phyloP scores from a whole-genome alignment of 768 basidiomycete species.

The Naganishia vaughanmartiniae region DNA sequence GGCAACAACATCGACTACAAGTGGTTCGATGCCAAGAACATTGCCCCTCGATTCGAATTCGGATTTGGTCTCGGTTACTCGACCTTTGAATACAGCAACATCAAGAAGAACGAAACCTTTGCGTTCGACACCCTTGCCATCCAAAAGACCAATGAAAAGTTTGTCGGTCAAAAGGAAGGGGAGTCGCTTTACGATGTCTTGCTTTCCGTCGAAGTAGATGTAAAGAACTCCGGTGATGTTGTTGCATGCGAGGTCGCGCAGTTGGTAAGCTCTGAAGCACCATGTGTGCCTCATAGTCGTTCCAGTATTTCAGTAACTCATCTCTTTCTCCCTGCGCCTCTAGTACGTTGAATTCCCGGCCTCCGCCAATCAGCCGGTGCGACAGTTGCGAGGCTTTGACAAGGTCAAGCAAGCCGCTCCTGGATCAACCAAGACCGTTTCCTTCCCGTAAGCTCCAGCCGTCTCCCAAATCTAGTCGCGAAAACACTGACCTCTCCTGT shows the following conservation, averaged over 20 bases:
- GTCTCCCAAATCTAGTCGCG: not conserved
- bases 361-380: constrained; percentile 45
- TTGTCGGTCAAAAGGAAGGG: constrained; percentile 36
- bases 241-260: constrained; percentile 52
- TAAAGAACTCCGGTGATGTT: constrained; percentile 51
- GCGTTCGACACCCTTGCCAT: constrained; percentile 40
- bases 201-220: constrained; percentile 42
- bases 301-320: not conserved
- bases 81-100: constrained; percentile 42
- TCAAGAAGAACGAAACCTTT: constrained; percentile 38
- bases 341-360: constrained; percentile 31
- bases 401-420: constrained; percentile 43
- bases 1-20: constrained; percentile 49
- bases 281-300: not conserved
- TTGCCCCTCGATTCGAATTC: constrained; percentile 49
- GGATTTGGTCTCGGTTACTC: constrained; percentile 51
- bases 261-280: constrained; percentile 40
- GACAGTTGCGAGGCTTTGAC: constrained; percentile 49
- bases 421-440: constrained; percentile 38
- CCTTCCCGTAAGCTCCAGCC: constrained; percentile 38
- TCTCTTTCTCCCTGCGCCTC: not conserved
- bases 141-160: constrained; percentile 50
- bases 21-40: constrained; percentile 50
- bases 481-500: not conserved
- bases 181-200: constrained; percentile 48